Base-by-base conservation (phyloP, 768 basidiomycete species). In the Calocera cornea region DNA sequence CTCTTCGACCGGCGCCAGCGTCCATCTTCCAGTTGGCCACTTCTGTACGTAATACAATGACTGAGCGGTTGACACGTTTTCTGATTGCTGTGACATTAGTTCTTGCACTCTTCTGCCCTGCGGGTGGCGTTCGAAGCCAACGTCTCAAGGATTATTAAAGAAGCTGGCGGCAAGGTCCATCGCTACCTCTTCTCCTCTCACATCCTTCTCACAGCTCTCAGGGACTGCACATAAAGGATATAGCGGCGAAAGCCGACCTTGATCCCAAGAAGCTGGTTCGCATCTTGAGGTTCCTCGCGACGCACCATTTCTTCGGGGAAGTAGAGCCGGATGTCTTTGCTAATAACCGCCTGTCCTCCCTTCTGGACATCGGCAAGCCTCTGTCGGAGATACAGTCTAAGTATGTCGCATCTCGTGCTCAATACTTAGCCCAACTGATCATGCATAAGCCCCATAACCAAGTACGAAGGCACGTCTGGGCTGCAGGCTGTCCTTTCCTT, bases 1-100 rank as follows among this genome's bases (percentile, higher is more conserved):
- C 83, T 77, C 78, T 2, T 87, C 88, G 33, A 88, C 89, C 74
- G 76, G 87, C 34, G 82, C 83, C n/a, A n/a, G n/a, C n/a, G n/a
- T n/a, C n/a, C n/a, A n/a, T n/a, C n/a, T n/a, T n/a, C n/a, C n/a
- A n/a, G n/a, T n/a, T n/a, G n/a, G n/a, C n/a, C 77, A 38, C 36
- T 38, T 38, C 36, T 5, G 14, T 38, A 5, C 36, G 5, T 38
- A 38, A 38, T 14, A 38, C 36, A 5, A 14, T 14, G 5, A 5
- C 14, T 38, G 36, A 14, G 36, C 7, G 5, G 36, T 14, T 5
- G 7, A 38, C 36, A 38, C 7, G 36, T 38, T 38, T 5, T 38
- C 36, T 38, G 36, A 38, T 38, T n/a, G n/a, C 36, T 38, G 36
- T 5, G 36, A 38, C 5, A 5, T 38, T 14, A 27, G 31, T 29